phyloP scores from a whole-genome alignment of 441 rosid genomes.

The Pelargonium australe region DNA sequence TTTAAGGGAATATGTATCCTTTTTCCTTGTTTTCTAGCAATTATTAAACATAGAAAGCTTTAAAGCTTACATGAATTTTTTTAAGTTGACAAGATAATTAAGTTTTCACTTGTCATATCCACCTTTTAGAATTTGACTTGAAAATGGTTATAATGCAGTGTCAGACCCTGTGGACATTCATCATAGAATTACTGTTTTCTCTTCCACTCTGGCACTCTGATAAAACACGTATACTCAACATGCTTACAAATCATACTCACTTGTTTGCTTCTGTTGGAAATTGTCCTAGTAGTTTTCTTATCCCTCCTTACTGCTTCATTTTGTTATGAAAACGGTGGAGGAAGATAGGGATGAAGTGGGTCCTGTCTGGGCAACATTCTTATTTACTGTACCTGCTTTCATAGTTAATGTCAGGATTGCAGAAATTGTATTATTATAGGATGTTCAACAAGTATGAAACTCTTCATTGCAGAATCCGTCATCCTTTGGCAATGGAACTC shows the following conservation, averaged over 20 bases:
- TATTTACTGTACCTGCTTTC: neutral
- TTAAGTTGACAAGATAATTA: neutral
- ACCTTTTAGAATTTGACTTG: neutral
- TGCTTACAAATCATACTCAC: neutral
- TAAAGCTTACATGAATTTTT: neutral
- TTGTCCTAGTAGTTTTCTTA: neutral
- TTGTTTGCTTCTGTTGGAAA: neutral
- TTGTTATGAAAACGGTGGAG: neutral
- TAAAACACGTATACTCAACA: neutral
- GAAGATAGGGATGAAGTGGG: neutral
- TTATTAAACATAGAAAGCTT: neutral
- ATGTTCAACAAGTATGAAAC: neutral
- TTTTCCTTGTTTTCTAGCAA: neutral
- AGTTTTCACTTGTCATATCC: neutral
- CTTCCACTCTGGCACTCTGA: neutral
- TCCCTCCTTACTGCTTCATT: neutral
- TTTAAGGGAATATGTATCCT: neutral
- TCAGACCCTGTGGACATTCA: neutral
- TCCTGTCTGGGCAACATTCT: neutral
- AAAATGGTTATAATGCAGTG: neutral
- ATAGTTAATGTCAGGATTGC: neutral
- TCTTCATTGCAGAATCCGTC: neutral
- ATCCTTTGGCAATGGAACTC: neutral
- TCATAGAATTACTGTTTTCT: neutral
- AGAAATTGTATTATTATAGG: neutral